Evolutionary conservation across 345 rosid genomes (phyloP).

Genomic region (Carallia pectinifolia): DNA sequence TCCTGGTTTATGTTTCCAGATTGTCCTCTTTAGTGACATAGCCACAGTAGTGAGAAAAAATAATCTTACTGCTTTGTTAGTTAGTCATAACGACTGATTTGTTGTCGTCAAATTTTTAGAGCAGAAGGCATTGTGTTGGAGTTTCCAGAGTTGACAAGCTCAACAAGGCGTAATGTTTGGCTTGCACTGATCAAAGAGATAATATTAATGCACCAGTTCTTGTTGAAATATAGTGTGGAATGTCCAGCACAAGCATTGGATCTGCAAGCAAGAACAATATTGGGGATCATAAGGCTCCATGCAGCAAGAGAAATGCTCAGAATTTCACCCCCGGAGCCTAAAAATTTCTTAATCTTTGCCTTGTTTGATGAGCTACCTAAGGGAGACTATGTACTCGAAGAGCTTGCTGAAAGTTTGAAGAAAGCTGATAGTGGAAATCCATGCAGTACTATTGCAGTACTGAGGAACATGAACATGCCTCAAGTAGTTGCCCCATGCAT

Average conservation of each 20-base stretch:
- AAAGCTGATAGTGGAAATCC: conserved; percentile 36
- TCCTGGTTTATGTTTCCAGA: background rate
- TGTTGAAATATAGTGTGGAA: conserved; percentile 47
- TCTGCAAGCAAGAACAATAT: conserved; percentile 73
- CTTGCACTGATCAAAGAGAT: conserved; percentile 68
- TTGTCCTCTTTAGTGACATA: too few relatives aligned
- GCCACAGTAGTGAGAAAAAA: too few relatives aligned
- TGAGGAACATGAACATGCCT: conserved; percentile 56
- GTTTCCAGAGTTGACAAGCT: conserved; percentile 93
- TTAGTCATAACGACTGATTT: conserved; percentile 6
- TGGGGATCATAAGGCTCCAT: conserved; percentile 80
- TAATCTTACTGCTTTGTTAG: background rate
- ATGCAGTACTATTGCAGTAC: conserved; percentile 66
- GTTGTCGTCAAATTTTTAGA: conserved; percentile 30
- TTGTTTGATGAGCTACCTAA: conserved; percentile 78
- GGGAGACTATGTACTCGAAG: conserved; percentile 79
- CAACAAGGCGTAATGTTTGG: conserved; percentile 90
- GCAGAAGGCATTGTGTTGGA: conserved; percentile 76
- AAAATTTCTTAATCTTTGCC: conserved; percentile 72
- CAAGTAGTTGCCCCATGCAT: conserved; percentile 21
- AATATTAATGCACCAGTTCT: conserved; percentile 72
- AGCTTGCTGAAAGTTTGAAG: conserved; percentile 68
- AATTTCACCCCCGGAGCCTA: conserved; percentile 72
- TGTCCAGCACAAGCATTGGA: conserved; percentile 64
- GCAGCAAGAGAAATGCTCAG: conserved; percentile 89